phyloP scores from a whole-genome alignment of 306 rosid genomes.

The Cicer arietinum region DNA sequence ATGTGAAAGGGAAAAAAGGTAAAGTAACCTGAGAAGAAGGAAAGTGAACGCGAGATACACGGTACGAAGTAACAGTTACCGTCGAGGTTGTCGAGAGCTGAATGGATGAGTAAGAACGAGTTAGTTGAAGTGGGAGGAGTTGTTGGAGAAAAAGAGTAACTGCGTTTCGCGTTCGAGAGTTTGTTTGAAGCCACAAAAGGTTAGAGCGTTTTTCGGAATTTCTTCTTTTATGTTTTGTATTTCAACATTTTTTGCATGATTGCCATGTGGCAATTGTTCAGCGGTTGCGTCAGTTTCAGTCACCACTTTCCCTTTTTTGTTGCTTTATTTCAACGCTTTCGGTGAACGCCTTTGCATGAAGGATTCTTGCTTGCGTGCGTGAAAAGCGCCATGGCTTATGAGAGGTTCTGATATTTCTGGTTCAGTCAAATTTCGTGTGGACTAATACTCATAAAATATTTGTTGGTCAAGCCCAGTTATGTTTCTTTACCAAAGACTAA shows the following conservation, averaged over 20 bases:
- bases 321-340: background rate
- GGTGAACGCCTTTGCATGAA: background rate
- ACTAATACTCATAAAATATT: no score
- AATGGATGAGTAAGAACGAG: background rate
- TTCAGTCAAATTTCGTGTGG: no score
- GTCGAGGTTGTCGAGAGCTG: background rate
- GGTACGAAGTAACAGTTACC: background rate
- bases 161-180: background rate
- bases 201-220: constrained; percentile 29
- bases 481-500: no score
- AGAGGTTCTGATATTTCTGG: no score
- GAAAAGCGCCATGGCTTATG: no score
- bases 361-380: background rate
- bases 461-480: no score
- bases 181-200: constrained; percentile 28
- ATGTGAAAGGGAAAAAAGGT: background rate
- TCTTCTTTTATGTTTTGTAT: background rate
- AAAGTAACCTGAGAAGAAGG: constrained; percentile 19
- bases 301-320: background rate
- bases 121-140: background rate
- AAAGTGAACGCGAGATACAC: background rate
- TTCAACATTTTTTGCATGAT: background rate
- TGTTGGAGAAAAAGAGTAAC: background rate
- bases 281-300: background rate
- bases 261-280: background rate